These are phyloP conservation scores for Penicillium ochrochloron DNA, from an alignment of 495 filamentous ascomycete genomes.

Conservation along the genomic window DNA sequence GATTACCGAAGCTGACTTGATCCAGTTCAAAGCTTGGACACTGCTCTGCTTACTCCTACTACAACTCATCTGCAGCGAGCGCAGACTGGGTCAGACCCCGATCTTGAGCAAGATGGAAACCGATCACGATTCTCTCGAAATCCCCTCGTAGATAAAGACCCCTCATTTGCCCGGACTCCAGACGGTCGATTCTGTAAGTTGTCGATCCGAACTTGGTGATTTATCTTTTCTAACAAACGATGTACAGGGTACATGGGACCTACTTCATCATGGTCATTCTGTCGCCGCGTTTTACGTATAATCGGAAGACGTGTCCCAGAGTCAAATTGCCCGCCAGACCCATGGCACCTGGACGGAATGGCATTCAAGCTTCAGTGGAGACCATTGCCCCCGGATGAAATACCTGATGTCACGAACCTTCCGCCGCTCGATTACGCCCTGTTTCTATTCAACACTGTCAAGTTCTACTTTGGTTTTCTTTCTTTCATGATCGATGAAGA, in stretches of 20 bases:
- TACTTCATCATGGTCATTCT: slow-evolving; percentile 43
- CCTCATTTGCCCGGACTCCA: slow-evolving; percentile 35
- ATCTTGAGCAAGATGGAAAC: slow-evolving; percentile 23
- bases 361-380: slow-evolving; percentile 45
- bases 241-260: slow-evolving; percentile 38
- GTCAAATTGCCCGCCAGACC: slow-evolving; percentile 33
- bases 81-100: slow-evolving; percentile 9
- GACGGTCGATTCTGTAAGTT: slow-evolving; percentile 38
- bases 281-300: slow-evolving; percentile 35
- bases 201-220: too few relatives aligned
- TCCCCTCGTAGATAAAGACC: slow-evolving; percentile 37
- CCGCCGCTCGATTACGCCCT: slow-evolving; percentile 44
- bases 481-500: slow-evolving; percentile 46
- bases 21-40: slow-evolving; percentile 14
- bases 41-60: slow-evolving; percentile 6
- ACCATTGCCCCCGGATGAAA: slow-evolving; percentile 32
- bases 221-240: slow-evolving; percentile 4
- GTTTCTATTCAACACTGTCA: slow-evolving; percentile 44
- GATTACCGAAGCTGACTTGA: neutral
- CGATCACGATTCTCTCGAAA: slow-evolving; percentile 35
- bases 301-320: slow-evolving; percentile 35
- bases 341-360: slow-evolving; percentile 42
- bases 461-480: slow-evolving; percentile 43
- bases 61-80: slow-evolving; percentile 5
- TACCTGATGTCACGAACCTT: slow-evolving; percentile 39